phyloP scores from a whole-genome alignment of 1,284 basidiomycete genomes.

The Veloboletus limbatus region DNA sequence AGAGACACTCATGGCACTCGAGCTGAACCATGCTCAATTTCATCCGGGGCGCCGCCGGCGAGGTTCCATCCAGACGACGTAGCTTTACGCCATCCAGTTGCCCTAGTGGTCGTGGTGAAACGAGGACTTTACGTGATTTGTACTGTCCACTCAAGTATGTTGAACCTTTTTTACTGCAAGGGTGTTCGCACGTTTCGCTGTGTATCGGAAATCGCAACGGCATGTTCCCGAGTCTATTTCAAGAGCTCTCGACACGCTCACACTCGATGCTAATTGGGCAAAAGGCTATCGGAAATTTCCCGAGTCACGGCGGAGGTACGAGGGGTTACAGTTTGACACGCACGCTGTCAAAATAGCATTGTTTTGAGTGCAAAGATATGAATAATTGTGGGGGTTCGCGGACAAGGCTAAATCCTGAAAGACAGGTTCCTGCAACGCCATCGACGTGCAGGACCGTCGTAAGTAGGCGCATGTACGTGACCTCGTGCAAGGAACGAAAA shows the following conservation, averaged over 20 bases:
- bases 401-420: slow-evolving; percentile 28
- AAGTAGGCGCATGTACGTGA: slow-evolving; percentile 28
- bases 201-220: slow-evolving; percentile 7
- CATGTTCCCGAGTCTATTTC: slow-evolving; percentile 9
- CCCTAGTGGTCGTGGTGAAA: slow-evolving; percentile 7
- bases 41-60: too few species aligned
- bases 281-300: slow-evolving; percentile 15
- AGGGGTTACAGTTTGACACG: too few species aligned
- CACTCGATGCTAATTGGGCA: slow-evolving; percentile 6
- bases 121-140: slow-evolving; percentile 12
- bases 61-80: too few species aligned
- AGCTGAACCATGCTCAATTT: slow-evolving; percentile 4
- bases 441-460: slow-evolving; percentile 13
- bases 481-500: slow-evolving; percentile 19
- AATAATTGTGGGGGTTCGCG: slow-evolving; percentile 12
- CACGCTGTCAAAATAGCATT: slow-evolving; percentile 25
- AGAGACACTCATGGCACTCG: slow-evolving; percentile 3
- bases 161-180: neutral
- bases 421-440: slow-evolving; percentile 9
- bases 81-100: slow-evolving; percentile 11
- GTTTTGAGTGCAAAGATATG: slow-evolving; percentile 11
- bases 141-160: slow-evolving; percentile 5
- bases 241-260: slow-evolving; percentile 13
- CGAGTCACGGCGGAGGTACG: slow-evolving; percentile 19
- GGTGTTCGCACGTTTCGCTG: slow-evolving; percentile 15